Percentiles rank a stretch among this genome's conserved stretches.
These are phyloP conservation scores for Tylopilus subfusipes DNA, from an alignment of 768 basidiomycete species.

Conservation along the genomic window DNA sequence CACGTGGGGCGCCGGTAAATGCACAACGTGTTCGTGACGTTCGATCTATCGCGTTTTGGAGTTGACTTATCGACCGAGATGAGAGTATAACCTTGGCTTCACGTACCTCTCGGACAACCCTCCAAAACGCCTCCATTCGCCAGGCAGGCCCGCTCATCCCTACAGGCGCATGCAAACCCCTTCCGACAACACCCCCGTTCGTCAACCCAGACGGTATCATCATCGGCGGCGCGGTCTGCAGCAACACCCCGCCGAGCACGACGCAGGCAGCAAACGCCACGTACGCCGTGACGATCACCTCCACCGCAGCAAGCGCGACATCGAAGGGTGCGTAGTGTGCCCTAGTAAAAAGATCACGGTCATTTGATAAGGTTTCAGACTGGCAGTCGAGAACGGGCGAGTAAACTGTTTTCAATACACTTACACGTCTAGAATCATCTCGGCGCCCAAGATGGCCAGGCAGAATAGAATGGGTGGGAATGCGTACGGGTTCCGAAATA, in stretches of 20 bases:
- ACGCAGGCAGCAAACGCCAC: slow-evolving; percentile 83
- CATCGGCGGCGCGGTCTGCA: slow-evolving; percentile 80
- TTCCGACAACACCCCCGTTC: slow-evolving; percentile 11
- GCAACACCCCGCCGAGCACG: slow-evolving; percentile 77
- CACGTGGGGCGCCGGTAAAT: slow-evolving; percentile 81
- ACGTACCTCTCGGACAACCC: slow-evolving; percentile 77
- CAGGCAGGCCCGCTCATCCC: slow-evolving; percentile 36
- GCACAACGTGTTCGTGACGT: slow-evolving; percentile 76
- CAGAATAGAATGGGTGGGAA: slow-evolving; percentile 61
- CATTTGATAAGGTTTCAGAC: not conserved
- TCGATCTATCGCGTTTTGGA: slow-evolving; percentile 55
- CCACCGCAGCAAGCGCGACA: slow-evolving; percentile 74
- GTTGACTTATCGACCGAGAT: not conserved
- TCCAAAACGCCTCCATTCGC: slow-evolving; percentile 78
- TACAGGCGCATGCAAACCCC: not conserved
- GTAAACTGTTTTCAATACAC: slow-evolving; percentile 27
- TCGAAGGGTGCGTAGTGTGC: slow-evolving; percentile 71
- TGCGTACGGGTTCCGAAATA: slow-evolving; percentile 74
- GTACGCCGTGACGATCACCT: slow-evolving; percentile 74
- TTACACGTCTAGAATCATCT: slow-evolving; percentile 54
- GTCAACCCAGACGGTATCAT: slow-evolving; percentile 9
- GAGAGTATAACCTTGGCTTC: not conserved
- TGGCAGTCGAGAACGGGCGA: not conserved
- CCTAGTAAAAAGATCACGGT: slow-evolving; percentile 19
- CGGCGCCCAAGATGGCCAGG: slow-evolving; percentile 50